Conservation (phyloP, 2,329 filamentous ascomycete species). For the Aspergillus calidoustus region DNA sequence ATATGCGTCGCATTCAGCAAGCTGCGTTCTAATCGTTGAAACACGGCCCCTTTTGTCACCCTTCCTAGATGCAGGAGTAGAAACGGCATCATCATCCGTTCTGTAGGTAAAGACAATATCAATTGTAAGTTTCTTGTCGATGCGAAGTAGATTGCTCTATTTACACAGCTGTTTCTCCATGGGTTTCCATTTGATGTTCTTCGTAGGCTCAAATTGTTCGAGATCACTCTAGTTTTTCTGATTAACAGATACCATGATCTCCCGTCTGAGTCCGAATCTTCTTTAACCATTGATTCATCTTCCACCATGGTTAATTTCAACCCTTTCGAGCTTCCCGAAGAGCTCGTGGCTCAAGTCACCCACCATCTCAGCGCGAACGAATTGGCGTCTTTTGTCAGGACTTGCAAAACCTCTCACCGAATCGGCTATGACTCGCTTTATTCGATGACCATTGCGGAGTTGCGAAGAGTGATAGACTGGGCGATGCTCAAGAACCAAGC, state of each 20-base stretch:
- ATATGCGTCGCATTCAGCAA: constrained; percentile 28
- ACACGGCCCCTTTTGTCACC: constrained; percentile 14
- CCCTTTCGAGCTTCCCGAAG: not conserved
- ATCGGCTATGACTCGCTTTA: not conserved
- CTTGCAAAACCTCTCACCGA: not conserved
- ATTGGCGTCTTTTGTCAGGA: not conserved
- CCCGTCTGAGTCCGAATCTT: no score
- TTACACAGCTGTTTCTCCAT: constrained; percentile 24
- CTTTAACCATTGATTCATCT: no score
- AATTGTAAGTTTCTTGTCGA: not conserved
- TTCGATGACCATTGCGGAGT: not conserved
- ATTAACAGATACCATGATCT: constrained; percentile 13
- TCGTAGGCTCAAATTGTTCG: constrained; percentile 19
- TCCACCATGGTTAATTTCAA: no score
- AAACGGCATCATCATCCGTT: not conserved
- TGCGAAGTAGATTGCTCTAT: constrained; percentile 21
- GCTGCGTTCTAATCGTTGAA: constrained; percentile 31
- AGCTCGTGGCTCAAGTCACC: not conserved
- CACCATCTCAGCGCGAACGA: not conserved
- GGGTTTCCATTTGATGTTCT: constrained; percentile 20
- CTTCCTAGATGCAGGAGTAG: constrained; percentile 18
- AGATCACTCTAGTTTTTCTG: constrained; percentile 3
- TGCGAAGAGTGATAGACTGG: not conserved
- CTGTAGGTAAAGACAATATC: not conserved
- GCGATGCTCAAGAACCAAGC: not conserved